A percentile compares a stretch with the other conserved stretches of the same genome.
phyloP scores from a whole-genome alignment of 2,329 filamentous ascomycete species.

The Dendrostoma leiphaemia region DNA sequence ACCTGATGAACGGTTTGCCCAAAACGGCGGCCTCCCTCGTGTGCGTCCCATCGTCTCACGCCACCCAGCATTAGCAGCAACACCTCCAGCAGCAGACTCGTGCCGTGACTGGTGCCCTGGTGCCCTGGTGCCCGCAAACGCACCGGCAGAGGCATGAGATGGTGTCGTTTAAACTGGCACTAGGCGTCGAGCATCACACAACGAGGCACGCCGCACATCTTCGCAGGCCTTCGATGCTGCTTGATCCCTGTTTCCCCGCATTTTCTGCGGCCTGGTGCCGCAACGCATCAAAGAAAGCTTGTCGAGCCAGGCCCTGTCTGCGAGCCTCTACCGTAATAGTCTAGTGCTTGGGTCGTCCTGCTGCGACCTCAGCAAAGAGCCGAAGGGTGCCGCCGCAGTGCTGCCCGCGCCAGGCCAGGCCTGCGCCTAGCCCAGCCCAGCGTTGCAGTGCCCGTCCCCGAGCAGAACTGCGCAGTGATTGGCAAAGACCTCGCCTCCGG shows the following conservation, averaged over 20 bases:
- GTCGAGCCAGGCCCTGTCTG: no score
- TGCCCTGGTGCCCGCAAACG: no score
- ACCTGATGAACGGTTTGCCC: background rate
- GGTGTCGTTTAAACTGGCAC: background rate
- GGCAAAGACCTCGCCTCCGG: background rate
- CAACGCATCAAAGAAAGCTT: background rate
- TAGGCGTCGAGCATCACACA: background rate
- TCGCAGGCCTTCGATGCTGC: background rate
- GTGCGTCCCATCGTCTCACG: background rate
- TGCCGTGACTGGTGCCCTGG: no score
- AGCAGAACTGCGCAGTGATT: background rate
- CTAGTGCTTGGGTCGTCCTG: no score
- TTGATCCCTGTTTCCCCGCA: constrained; percentile 17
- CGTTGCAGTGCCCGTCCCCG: background rate
- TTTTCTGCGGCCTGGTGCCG: constrained; percentile 16
- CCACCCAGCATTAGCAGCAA: background rate
- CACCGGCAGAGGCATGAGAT: background rate
- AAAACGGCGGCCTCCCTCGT: no score
- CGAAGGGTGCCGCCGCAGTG: no score
- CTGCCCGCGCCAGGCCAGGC: no score
- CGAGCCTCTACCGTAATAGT: no score
- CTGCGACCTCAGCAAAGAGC: background rate
- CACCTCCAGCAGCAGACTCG: background rate
- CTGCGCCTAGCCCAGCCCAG: background rate
- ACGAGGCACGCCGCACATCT: no score